A percentile compares a stretch with the other conserved stretches of the same genome.
phyloP scores from a whole-genome alignment of 208 protist species.

The Wallacemonas rigidus region DNA sequence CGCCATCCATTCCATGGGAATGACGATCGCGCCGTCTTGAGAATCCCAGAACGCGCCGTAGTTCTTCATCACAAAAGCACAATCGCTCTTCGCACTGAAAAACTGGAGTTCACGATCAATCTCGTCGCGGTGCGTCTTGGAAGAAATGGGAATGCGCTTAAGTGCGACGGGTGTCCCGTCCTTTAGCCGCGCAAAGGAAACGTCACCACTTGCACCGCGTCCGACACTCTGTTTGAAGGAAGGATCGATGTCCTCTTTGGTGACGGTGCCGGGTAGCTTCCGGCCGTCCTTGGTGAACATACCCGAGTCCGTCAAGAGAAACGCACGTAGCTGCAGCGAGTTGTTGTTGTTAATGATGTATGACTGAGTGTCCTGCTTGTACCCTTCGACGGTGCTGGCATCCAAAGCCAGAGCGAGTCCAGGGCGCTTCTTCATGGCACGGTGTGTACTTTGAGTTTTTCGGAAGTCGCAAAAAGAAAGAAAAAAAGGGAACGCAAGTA shows the following conservation, averaged over 20 bases:
- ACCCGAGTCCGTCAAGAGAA: constrained; percentile 77
- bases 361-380: constrained; percentile 72
- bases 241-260: constrained; percentile 81
- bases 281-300: constrained; percentile 89
- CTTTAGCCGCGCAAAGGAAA: constrained; percentile 77
- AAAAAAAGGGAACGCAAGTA: neutral
- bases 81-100: constrained; percentile 74
- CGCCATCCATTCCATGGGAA: constrained; percentile 92
- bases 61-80: constrained; percentile 87
- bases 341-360: constrained; percentile 91
- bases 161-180: constrained; percentile 75
- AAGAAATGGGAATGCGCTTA: constrained; percentile 88
- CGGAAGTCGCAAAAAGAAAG: neutral
- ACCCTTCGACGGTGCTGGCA: constrained; percentile 62
- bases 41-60: constrained; percentile 89
- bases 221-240: constrained; percentile 62
- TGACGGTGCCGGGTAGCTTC: constrained; percentile 67
- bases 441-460: neutral
- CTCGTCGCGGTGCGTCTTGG: constrained; percentile 86
- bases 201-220: constrained; percentile 74
- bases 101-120: constrained; percentile 85
- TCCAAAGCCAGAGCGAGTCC: constrained; percentile 56
- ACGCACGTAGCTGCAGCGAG: constrained; percentile 83
- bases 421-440: constrained; percentile 59
- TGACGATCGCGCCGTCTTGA: constrained; percentile 80